A percentile compares a stretch with the other conserved stretches of the same genome.
These are phyloP conservation scores for Penicillium sclerotiorum DNA, from an alignment of 2,329 filamentous ascomycete species.

Conservation along the genomic window DNA sequence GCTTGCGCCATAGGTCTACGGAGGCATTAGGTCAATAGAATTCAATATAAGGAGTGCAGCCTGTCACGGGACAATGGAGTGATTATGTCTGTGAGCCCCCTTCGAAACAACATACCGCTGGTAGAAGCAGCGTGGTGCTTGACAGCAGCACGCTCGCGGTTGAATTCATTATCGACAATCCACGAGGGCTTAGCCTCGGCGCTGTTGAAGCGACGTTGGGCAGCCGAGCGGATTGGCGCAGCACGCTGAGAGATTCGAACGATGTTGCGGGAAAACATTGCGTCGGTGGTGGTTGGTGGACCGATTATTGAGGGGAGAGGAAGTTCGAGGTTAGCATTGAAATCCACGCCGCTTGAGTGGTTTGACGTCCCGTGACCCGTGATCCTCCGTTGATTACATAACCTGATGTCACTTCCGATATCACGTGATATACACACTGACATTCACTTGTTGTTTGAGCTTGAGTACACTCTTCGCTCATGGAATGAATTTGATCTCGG, in stretches of 20 bases:
- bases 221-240: slow-evolving; percentile 55
- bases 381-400: slow-evolving; percentile 29
- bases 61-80: not conserved
- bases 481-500: not conserved
- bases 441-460: not conserved
- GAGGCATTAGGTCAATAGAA: slow-evolving; percentile 30
- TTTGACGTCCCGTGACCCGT: slow-evolving; percentile 30
- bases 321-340: slow-evolving; percentile 20
- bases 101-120: slow-evolving; percentile 65
- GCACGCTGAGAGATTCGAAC: slow-evolving; percentile 66
- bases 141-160: slow-evolving; percentile 85
- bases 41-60: not conserved
- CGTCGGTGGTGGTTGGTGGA: slow-evolving; percentile 29
- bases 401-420: slow-evolving; percentile 23
- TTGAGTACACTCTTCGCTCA: not conserved
- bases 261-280: slow-evolving; percentile 66
- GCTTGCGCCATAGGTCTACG: slow-evolving; percentile 90
- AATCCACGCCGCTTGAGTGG: slow-evolving; percentile 28
- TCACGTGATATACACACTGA: slow-evolving; percentile 18
- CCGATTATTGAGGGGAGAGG: slow-evolving; percentile 25
- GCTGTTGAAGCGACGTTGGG: slow-evolving; percentile 74
- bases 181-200: slow-evolving; percentile 60
- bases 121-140: slow-evolving; percentile 86
- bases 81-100: not conserved
- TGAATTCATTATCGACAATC: slow-evolving; percentile 82